Evolutionary conservation across 2,329 filamentous ascomycete species (phyloP), one percentile per base, ranked within the genome.

Genomic region (Tolypocladium cylindrosporum): DNA sequence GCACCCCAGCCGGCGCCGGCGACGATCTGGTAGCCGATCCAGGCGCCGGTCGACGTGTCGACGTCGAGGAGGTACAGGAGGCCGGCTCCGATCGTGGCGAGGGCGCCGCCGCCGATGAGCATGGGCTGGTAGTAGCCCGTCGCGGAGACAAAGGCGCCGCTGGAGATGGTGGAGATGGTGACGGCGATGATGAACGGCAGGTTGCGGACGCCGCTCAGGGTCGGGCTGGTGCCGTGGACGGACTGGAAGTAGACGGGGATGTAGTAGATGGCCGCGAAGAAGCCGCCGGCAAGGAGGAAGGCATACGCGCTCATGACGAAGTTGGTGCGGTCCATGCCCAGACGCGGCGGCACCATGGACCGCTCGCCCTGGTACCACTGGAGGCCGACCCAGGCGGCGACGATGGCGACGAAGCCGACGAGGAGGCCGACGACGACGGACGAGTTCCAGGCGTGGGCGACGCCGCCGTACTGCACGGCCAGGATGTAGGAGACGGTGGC

Each of bases 401-500:
- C 42, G 54, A 74, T 72, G 55, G 67, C 55, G n/a, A 63, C 63
- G 54, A 71, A 72, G 9, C 74, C 74, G 53, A 79, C 71, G 21
- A 79, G 67, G 4, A 75, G 71, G 4, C 75, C 76, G 53, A 79
- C 72, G 43, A 79, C 72, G 16, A 65, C 57, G 34, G 71, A 69
- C 0, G 68, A 70, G 58, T 69, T 68, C 78, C 78, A 81, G 14
- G 70, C 54, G 55, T 79, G 69, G 0, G 71, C 71, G 36, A 71
- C 68, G 4, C 78, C 78, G 55, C 76, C 78, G 66, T 75, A 80
- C 63, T 80, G 76, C 1, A 80, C 67, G 21, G 76, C 77, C 4
- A 80, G 70, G 55, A 80, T 69, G 61, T 75, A 72, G 62, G 69
- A 67, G 65, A 80, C 62, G 67, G 74, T 68, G 64, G 70, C 66